Conservation (phyloP, 2,329 filamentous ascomycete genomes). For the Cercospora berteroae region DNA sequence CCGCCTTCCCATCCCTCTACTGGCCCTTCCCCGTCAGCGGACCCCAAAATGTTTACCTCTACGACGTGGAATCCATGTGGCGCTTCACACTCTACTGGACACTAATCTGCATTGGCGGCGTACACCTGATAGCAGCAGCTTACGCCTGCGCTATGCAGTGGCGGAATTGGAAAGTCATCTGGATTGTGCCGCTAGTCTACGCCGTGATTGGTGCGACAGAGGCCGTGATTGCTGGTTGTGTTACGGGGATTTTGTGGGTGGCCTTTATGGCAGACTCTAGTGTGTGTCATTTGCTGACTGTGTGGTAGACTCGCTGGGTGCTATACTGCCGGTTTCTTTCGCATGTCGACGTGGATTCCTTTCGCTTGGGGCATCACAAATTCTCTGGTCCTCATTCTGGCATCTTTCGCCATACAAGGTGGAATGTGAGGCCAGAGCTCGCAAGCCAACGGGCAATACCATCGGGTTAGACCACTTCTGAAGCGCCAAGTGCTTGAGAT, state of each 20-base stretch:
- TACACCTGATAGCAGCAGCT: constrained; percentile 69
- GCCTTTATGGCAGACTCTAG: no score
- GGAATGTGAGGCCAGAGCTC: constrained; percentile 59
- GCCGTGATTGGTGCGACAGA: constrained; percentile 69
- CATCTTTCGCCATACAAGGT: constrained; percentile 89
- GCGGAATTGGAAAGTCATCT: constrained; percentile 58
- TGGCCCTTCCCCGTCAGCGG: constrained; percentile 62
- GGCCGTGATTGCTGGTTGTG: constrained; percentile 74
- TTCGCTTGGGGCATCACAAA: constrained; percentile 86
- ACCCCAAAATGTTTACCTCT: constrained; percentile 64
- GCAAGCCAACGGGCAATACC: background rate
- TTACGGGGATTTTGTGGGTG: constrained; percentile 74
- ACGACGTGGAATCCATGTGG: constrained; percentile 75
- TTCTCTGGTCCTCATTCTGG: constrained; percentile 76
- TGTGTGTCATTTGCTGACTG: constrained; percentile 7
- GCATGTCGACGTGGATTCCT: constrained; percentile 93
- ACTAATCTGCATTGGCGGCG: constrained; percentile 70
- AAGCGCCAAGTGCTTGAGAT: background rate
- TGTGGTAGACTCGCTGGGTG: constrained; percentile 67
- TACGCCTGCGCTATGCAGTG: constrained; percentile 72
- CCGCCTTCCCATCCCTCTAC: constrained; percentile 78
- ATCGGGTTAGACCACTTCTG: background rate
- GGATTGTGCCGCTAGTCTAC: constrained; percentile 71
- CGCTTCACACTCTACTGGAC: constrained; percentile 88
- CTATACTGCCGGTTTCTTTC: constrained; percentile 78